Base-by-base conservation (phyloP, 2,329 filamentous ascomycete species). In the Epichloe festucae region DNA sequence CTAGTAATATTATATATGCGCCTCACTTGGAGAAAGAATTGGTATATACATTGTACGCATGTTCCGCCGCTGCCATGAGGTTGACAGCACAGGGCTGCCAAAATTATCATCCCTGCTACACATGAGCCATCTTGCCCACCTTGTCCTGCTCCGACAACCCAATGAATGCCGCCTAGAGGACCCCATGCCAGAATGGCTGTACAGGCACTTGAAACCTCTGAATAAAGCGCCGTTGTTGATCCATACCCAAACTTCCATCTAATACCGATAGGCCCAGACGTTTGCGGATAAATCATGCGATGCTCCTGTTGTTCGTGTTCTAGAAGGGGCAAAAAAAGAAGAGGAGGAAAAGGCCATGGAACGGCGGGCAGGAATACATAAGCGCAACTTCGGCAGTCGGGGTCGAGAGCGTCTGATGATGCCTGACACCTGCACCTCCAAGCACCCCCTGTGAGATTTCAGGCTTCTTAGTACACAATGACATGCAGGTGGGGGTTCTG, bases 381-480 rank as follows among this genome's bases (percentile, higher is more conserved):
- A 40, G 46, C 46, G 46, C 46, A 48, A 31, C 36, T 48, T 48
- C 46, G 46, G 46, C 46, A 48, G 46, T 48, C 46, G 21, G 46
- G 46, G 46, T 39, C 27, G 46, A 48, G 19, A 21, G 36, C 35
- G 40, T 48, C 14, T 31, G 35, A 47, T 47, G 40, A 40, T 48
- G n/a, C 46, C 36, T 48, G 23, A 48, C 36, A 48, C 46, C 46
- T 40, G 46, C 40, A 48, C 46, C 12, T 48, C 15, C 46, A 12
- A 14, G 15, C 46, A 48, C 36, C 46, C 46, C 46, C 46, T 48
- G 46, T 10, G 31, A 17, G 35, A 39, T 17, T 15, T 17, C 23
- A 8, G 23, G n/a, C 46, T 10, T 10, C 27, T 31, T 31, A 10
- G 27, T 31, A 31, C 27, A 31, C 27, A 10, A 31, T 31, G 27